Percentiles rank a stretch among this genome's conserved stretches.
Conservation (phyloP, 2,329 filamentous ascomycete species). For the Xylariaceae sp. region DNA sequence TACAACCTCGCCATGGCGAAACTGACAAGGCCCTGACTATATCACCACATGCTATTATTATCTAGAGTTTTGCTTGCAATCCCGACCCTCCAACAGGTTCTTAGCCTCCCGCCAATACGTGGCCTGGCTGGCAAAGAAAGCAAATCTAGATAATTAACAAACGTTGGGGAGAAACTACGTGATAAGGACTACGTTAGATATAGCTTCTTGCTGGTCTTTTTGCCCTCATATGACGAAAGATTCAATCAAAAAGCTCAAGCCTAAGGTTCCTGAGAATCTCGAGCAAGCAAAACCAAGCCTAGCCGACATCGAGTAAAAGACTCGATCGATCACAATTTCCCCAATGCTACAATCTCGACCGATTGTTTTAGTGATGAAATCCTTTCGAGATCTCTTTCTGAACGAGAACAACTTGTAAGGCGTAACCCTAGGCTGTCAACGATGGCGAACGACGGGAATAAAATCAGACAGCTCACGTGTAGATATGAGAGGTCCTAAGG, state of each 20-base stretch:
- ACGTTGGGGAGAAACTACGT: background rate
- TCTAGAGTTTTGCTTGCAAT: too few species aligned
- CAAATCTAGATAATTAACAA: background rate
- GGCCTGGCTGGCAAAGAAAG: background rate
- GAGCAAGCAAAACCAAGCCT: too few species aligned
- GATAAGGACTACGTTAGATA: background rate
- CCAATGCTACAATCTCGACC: background rate
- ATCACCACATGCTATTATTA: too few species aligned
- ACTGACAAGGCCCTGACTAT: too few species aligned
- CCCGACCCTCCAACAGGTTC: background rate
- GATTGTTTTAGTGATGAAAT: background rate
- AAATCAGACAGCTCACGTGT: background rate
- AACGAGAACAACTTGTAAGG: too few species aligned
- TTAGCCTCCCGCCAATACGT: background rate
- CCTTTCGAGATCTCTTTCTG: too few species aligned
- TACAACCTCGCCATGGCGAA: too few species aligned
- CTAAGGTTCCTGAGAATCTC: too few species aligned
- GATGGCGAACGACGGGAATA: background rate
- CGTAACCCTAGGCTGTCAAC: too few species aligned
- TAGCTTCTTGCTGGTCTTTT: background rate
- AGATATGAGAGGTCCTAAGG: background rate
- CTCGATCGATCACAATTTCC: background rate
- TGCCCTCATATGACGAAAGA: background rate
- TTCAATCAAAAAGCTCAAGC: too few species aligned
- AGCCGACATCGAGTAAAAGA: background rate